A percentile compares a stretch with the other conserved stretches of the same genome.
These are phyloP conservation scores for Paraurostyla sp. DNA, from an alignment of 73 alveolate species.

Conservation along the genomic window DNA sequence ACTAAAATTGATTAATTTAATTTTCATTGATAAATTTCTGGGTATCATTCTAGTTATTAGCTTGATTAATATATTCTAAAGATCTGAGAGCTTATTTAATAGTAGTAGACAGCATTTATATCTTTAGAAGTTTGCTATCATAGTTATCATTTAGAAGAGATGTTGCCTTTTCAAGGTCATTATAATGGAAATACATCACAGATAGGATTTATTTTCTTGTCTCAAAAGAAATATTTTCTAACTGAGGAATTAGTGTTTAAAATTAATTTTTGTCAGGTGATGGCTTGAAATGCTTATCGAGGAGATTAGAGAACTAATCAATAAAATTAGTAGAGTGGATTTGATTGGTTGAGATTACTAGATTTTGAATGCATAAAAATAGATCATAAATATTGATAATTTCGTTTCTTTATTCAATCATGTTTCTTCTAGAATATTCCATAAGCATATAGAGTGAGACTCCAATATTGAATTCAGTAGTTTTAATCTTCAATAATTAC, in stretches of 20 bases:
- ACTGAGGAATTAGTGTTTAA: neutral
- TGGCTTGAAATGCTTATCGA: neutral
- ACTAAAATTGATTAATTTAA: neutral
- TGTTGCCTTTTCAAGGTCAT: constrained; percentile 2
- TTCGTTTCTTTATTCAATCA: neutral
- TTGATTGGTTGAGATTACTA: neutral
- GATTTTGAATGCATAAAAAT: neutral
- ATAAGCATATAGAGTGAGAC: neutral
- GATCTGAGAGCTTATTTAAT: neutral
- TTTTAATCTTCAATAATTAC: neutral
- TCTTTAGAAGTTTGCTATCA: neutral
- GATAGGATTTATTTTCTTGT: neutral
- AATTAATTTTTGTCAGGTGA: neutral
- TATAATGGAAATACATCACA: constrained; percentile 9
- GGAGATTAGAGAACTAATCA: neutral
- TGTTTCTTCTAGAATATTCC: neutral
- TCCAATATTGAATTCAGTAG: neutral
- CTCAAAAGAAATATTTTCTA: neutral
- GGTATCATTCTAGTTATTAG: neutral
- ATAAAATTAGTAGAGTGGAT: neutral
- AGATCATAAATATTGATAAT: neutral
- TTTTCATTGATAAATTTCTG: neutral
- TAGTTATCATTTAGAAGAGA: neutral
- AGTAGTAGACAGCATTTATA: constrained; percentile 1
- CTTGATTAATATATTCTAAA: neutral